Percentiles rank a stretch among this genome's conserved stretches.
These are phyloP conservation scores for Russula brevipes DNA, from an alignment of 768 basidiomycete species.

Conservation along the genomic window DNA sequence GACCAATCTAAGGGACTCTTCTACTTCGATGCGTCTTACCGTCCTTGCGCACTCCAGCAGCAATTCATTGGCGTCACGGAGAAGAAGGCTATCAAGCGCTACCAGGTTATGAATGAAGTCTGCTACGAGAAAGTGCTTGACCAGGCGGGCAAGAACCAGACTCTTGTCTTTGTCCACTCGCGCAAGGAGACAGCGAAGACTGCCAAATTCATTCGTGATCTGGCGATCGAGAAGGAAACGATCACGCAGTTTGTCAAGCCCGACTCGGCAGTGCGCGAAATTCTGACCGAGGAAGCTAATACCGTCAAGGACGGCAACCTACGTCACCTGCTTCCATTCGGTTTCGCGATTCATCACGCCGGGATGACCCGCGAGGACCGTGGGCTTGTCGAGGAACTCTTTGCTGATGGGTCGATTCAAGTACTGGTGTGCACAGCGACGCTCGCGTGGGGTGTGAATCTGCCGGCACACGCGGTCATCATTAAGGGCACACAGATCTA, in stretches of 20 bases:
- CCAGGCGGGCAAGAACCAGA: conserved; percentile 85
- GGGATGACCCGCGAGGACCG: conserved; percentile 93
- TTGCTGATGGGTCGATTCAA: conserved; percentile 86
- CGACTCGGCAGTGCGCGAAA: conserved; percentile 86
- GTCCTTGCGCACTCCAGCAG: conserved; percentile 93
- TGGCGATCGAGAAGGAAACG: conserved; percentile 94
- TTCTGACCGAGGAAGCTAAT: conserved; percentile 76
- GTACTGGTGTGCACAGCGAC: conserved; percentile 97
- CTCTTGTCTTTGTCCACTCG: conserved; percentile 95
- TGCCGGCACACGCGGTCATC: conserved; percentile 96
- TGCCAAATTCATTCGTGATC: conserved; percentile 87
- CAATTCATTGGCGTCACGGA: conserved; percentile 97
- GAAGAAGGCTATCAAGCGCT: conserved; percentile 98
- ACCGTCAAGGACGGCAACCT: conserved; percentile 80
- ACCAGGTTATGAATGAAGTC: conserved; percentile 97
- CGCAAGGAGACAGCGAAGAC: conserved; percentile 99
- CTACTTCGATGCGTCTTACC: conserved; percentile 92
- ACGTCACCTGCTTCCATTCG: conserved; percentile 88
- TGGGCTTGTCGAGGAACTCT: conserved; percentile 88
- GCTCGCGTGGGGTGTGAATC: conserved; percentile 98
- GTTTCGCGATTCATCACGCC: conserved; percentile 96
- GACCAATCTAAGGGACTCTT: conserved; percentile 90
- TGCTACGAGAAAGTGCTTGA: conserved; percentile 99
- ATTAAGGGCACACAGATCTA: conserved; percentile 99
- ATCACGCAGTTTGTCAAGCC: conserved; percentile 95